Evolutionary conservation across 225 moss, liverwort and hornwort genomes (phyloP).

Genomic region (Ulota crispa): DNA sequence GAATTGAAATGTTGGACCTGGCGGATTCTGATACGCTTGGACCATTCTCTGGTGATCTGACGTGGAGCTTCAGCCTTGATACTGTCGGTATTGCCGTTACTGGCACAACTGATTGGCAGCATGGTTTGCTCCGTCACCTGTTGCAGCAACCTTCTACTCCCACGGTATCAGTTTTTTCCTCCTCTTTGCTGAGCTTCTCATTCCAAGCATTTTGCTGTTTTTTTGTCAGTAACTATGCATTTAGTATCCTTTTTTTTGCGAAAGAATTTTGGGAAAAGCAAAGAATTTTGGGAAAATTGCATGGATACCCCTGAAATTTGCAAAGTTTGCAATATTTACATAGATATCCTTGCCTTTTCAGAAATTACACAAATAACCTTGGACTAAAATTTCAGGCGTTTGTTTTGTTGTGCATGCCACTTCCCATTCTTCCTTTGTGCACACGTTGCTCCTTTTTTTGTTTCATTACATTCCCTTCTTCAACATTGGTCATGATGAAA

Average conservation of each 20-base stretch:
- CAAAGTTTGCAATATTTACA: fast-evolving
- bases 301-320: too few species aligned
- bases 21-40: slow-evolving; percentile 39
- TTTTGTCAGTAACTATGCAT: neutral
- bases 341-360: too few species aligned
- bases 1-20: slow-evolving; percentile 25
- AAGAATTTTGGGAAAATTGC: too few species aligned
- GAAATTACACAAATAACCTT: too few species aligned
- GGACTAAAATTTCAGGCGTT: too few species aligned
- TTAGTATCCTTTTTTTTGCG: neutral
- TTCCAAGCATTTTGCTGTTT: neutral
- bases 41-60: slow-evolving; percentile 48
- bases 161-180: slow-evolving; percentile 38
- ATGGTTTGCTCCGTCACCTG: slow-evolving; percentile 42
- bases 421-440: too few species aligned
- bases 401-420: too few species aligned
- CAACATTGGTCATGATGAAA: too few species aligned
- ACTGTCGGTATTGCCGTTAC: slow-evolving; percentile 12
- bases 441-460: too few species aligned
- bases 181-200: neutral
- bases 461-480: too few species aligned
- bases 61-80: slow-evolving; percentile 26
- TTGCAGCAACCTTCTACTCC: slow-evolving; percentile 35
- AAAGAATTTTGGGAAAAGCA: too few species aligned
- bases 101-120: slow-evolving; percentile 40